These are phyloP conservation scores for Fusarium paranaense DNA, from an alignment of 2,329 filamentous ascomycete species.

Conservation along the genomic window DNA sequence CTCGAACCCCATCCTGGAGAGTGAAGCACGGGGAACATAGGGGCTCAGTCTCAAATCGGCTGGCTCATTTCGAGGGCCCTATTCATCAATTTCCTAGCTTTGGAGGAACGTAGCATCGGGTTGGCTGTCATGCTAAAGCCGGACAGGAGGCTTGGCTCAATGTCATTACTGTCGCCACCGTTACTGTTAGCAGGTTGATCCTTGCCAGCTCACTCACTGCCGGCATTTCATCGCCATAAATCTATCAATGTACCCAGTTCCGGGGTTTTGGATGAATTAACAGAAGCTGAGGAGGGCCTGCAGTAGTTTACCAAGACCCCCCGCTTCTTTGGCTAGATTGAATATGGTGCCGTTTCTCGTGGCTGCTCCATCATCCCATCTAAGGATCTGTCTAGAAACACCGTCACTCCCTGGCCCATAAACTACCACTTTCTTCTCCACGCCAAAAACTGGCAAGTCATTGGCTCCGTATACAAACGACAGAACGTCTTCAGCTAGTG, in stretches of 20 bases:
- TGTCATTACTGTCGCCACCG: background rate
- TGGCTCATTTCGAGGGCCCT: background rate
- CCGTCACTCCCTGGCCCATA: background rate
- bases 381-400: background rate
- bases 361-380: background rate
- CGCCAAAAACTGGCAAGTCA: background rate
- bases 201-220: background rate
- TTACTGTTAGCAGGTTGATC: background rate
- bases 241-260: background rate
- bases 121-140: background rate
- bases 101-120: background rate
- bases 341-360: background rate
- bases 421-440: background rate
- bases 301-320: background rate
- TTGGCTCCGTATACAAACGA: background rate
- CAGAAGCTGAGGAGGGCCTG: background rate
- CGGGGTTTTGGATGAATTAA: background rate
- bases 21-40: background rate
- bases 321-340: background rate
- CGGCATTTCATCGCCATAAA: background rate
- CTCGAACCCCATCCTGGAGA: background rate
- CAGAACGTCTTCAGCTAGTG: background rate
- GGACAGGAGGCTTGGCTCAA: background rate
- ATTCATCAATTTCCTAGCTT: background rate
- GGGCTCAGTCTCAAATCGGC: background rate